Conservation (phyloP, 495 filamentous ascomycete genomes). For the Podospora tetraspora region DNA sequence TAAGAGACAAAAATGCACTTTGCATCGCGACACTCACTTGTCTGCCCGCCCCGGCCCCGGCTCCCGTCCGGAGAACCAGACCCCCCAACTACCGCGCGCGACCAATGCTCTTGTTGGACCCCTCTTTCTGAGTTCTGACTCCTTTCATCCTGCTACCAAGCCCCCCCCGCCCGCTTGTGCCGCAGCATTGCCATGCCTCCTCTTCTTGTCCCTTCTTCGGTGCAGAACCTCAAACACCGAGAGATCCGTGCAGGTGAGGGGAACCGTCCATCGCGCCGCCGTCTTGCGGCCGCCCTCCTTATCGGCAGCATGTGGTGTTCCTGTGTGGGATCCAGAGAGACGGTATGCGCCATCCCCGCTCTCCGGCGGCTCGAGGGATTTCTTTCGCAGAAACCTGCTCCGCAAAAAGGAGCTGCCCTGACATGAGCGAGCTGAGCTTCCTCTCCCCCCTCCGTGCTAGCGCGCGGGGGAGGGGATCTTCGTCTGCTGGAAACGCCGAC, state of each 20-base stretch:
- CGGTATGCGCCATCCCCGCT: neutral
- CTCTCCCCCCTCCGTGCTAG: neutral
- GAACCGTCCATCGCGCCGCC: neutral
- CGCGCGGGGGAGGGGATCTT: neutral
- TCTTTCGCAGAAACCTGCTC: neutral
- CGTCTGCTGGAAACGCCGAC: slow-evolving; percentile 5
- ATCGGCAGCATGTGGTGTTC: slow-evolving; percentile 3
- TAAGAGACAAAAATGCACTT: neutral
- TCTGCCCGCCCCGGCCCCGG: neutral
- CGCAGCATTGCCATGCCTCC: neutral
- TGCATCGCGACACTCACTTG: neutral
- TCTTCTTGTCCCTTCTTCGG: slow-evolving; percentile 1
- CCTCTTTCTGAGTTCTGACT: neutral
- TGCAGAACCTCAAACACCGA: slow-evolving; percentile 13
- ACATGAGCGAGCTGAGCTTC: neutral
- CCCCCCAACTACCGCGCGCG: neutral
- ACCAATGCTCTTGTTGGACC: neutral
- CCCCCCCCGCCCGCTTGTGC: neutral
- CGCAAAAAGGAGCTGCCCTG: neutral
- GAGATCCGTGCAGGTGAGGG: slow-evolving; percentile 5
- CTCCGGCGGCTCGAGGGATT: neutral
- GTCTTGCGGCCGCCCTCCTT: neutral
- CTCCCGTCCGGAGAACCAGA: neutral
- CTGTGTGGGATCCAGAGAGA: neutral
- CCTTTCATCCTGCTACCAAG: neutral